Conservation (phyloP, 306 rosid species). For the Trifolium pratense region DNA sequence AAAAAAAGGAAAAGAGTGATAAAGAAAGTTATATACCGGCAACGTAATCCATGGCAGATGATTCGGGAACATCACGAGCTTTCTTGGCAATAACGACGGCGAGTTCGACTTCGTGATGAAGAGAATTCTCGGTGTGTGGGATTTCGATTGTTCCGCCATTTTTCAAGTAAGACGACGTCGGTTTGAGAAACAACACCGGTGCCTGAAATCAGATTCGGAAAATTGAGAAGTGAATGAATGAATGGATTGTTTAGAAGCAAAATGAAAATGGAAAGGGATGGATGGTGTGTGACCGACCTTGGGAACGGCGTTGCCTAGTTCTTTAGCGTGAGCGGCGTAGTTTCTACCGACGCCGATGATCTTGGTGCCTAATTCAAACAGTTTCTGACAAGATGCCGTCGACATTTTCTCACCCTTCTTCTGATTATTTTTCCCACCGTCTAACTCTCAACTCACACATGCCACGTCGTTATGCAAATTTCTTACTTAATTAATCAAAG, state of each 20-base stretch:
- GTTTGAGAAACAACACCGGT: constrained; percentile 88
- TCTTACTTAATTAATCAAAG: too few species aligned
- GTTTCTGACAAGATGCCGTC: constrained; percentile 58
- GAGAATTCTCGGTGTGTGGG: constrained; percentile 78
- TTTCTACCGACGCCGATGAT: constrained; percentile 91
- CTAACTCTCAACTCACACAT: not conserved
- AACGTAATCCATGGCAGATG: constrained; percentile 87
- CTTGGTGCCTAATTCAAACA: constrained; percentile 74
- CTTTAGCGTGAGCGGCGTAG: constrained; percentile 96
- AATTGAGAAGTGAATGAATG: not conserved
- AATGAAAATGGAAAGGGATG: not conserved
- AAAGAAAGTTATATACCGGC: constrained; percentile 52
- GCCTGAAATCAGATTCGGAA: constrained; percentile 51
- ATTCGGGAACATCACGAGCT: constrained; percentile 85
- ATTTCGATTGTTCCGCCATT: constrained; percentile 88
- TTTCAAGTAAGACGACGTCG: constrained; percentile 88
- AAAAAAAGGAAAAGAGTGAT: not conserved
- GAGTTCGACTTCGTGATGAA: constrained; percentile 95
- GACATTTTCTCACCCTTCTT: constrained; percentile 50
- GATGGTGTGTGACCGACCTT: constrained; percentile 65
- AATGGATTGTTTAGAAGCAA: not conserved
- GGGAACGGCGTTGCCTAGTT: constrained; percentile 96
- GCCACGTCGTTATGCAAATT: not conserved
- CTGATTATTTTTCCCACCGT: not conserved
- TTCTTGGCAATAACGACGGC: constrained; percentile 80